Conservation (phyloP, 192 early-diverging fungal species). For the Coemansia sp. region DNA sequence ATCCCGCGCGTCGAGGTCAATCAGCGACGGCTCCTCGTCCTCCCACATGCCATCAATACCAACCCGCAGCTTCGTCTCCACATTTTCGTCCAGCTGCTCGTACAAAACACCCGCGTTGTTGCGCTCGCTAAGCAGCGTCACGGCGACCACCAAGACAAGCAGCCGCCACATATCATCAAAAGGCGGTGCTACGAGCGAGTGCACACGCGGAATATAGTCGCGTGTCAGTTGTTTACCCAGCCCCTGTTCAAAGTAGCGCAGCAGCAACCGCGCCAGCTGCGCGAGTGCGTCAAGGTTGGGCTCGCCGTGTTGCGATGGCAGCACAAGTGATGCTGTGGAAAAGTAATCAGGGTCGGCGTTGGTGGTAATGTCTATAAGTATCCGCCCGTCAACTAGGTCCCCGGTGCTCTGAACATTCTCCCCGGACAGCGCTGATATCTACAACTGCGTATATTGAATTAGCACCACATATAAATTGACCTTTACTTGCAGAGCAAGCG, state of each 20-base stretch:
- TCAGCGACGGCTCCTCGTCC: background rate
- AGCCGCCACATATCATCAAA: constrained; percentile 50
- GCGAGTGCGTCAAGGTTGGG: constrained; percentile 45
- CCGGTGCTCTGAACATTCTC: constrained; percentile 13
- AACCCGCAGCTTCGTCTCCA: constrained; percentile 8
- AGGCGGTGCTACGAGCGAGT: constrained; percentile 20
- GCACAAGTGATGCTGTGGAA: constrained; percentile 43
- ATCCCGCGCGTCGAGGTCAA: constrained; percentile 3
- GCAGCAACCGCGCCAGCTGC: constrained; percentile 41
- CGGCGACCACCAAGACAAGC: constrained; percentile 34
- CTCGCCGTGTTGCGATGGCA: constrained; percentile 16
- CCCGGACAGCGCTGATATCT: constrained; percentile 25
- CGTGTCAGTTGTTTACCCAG: constrained; percentile 19
- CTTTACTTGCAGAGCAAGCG: background rate
- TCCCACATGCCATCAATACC: constrained; percentile 39
- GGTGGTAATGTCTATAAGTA: constrained; percentile 35
- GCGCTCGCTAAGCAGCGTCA: constrained; percentile 37
- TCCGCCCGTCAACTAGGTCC: constrained; percentile 37
- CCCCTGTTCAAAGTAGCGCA: constrained; percentile 40
- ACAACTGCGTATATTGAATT: constrained; percentile 3
- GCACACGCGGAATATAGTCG: constrained; percentile 34
- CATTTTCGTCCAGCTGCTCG: constrained; percentile 18
- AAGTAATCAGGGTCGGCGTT: constrained; percentile 48
- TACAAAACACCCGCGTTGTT: constrained; percentile 30
- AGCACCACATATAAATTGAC: no score